Conservation (phyloP, 2,329 filamentous ascomycete species). For the Pseudogymnoascus sp. region DNA sequence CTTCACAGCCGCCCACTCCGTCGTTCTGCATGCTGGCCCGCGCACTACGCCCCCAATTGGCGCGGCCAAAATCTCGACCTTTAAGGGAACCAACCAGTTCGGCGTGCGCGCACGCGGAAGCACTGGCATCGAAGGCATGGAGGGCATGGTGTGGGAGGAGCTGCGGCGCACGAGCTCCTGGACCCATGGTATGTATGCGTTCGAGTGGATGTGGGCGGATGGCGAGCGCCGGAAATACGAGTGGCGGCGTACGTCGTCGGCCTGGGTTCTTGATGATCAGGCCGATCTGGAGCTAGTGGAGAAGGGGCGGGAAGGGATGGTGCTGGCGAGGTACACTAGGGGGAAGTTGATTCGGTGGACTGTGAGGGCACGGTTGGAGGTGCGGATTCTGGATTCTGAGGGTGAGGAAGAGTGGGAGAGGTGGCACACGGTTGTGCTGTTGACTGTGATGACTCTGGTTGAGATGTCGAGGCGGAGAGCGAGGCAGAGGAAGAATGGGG, state of each 20-base stretch:
- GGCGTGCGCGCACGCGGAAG: not conserved
- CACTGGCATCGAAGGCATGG: not conserved
- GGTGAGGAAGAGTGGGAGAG: not conserved
- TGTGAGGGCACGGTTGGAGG: not conserved
- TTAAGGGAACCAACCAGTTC: slow-evolving; percentile 1
- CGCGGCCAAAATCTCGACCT: not conserved
- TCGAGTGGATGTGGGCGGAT: slow-evolving; percentile 12
- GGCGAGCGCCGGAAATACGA: slow-evolving; percentile 13
- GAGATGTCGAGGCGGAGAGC: not conserved
- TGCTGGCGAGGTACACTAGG: not conserved
- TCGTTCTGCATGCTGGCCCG: not conserved
- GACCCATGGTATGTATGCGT: slow-evolving; percentile 14
- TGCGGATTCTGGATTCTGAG: not conserved
- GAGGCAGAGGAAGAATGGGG: not conserved
- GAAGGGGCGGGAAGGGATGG: slow-evolving; percentile 10
- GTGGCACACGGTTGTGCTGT: not conserved
- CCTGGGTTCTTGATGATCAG: slow-evolving; percentile 13
- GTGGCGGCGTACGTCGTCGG: slow-evolving; percentile 14
- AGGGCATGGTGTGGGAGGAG: slow-evolving; percentile 1
- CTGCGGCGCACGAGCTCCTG: slow-evolving; percentile 14
- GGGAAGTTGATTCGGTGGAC: not conserved
- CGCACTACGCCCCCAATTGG: not conserved
- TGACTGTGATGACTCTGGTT: not conserved
- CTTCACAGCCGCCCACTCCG: not conserved
- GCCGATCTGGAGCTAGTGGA: slow-evolving; percentile 17